Evolutionary conservation across 176 grass and related monocot species (phyloP), one percentile per base, ranked within the genome.

Genomic region (Luzula sylvatica): DNA sequence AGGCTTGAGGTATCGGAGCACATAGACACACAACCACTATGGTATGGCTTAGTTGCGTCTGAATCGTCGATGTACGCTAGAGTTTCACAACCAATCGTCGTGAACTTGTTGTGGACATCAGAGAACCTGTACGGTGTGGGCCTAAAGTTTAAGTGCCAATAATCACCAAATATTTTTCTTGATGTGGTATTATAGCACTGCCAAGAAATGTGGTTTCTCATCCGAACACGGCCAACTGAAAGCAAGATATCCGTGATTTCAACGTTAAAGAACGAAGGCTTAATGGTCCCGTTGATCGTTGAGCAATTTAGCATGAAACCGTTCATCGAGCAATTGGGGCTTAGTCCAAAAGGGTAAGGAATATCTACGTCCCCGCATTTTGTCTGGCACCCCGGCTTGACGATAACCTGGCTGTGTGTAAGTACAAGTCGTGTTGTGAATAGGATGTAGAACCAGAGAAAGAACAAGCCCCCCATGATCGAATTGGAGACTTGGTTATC

Each of bases 301-400:
- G 17, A 0, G 38, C 83, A 87, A 9, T 0, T 40, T 1, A 78
- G 0, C 0, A 8, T 2, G 13, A 87, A 87, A 0, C 4, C 5
- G 15, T 5, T 0, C 1, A 26, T 19, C 0, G 38, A 78, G 18
- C 83, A 87, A n/a, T 45, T 20, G 0, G 19, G 1, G 1, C 66
- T 69, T 1, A 82, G 43, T 21, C 78, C 78, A 11, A 88, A 88
- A 0, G 78, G 78, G 19, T 68, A 78, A 0, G 15, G 65, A 3
- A 88, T 82, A 0, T 50, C 40, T 2, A 88, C 35, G 0, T 4
- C 1, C 1, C 78, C 74, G 27, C 83, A 88, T 12, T 42, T 35
- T 0, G 1, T 28, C 23, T 4, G 30, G 32, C 83, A 87, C 30
- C 30, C 30, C 30, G 30, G 30, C 30, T 7, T 35, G 30, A 9